Percentiles rank a stretch among this genome's conserved stretches.
These are phyloP conservation scores for Alternaria conjuncta DNA, from an alignment of 2,329 filamentous ascomycete genomes.

Conservation along the genomic window DNA sequence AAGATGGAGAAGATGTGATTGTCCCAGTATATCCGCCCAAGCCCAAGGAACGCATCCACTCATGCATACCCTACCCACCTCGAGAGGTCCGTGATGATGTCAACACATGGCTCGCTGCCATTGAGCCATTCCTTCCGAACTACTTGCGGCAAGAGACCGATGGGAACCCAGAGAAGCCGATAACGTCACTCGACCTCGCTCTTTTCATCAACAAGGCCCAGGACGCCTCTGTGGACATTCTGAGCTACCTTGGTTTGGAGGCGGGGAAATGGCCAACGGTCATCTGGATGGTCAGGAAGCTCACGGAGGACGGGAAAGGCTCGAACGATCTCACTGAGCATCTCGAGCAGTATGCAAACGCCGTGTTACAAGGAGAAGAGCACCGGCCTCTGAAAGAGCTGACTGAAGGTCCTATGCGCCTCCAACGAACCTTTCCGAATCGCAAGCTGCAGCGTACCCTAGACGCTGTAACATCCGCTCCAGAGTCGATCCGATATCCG, in stretches of 20 bases:
- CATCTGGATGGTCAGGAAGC: constrained; percentile 54
- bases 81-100: constrained; percentile 31
- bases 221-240: constrained; percentile 45
- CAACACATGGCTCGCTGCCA: constrained; percentile 41
- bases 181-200: constrained; percentile 37
- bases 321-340: constrained; percentile 13
- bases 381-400: constrained; percentile 27
- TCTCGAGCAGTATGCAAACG: constrained; percentile 23
- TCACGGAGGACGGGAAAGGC: constrained; percentile 44
- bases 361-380: constrained; percentile 23
- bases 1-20: neutral
- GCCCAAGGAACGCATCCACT: constrained; percentile 7
- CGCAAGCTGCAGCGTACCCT: constrained; percentile 24
- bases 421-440: constrained; percentile 20
- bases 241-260: constrained; percentile 49
- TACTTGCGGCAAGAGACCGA: constrained; percentile 33
- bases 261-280: constrained; percentile 53
- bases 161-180: constrained; percentile 15
- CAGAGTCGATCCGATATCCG: constrained; percentile 30
- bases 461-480: constrained; percentile 33
- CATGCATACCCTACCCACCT: constrained; percentile 31
- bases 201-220: constrained; percentile 35
- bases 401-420: constrained; percentile 31
- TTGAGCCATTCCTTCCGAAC: constrained; percentile 48
- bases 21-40: constrained; percentile 15